These are phyloP conservation scores for Eragrostis curvula DNA, from an alignment of 176 grass and related monocot species.

Conservation along the genomic window DNA sequence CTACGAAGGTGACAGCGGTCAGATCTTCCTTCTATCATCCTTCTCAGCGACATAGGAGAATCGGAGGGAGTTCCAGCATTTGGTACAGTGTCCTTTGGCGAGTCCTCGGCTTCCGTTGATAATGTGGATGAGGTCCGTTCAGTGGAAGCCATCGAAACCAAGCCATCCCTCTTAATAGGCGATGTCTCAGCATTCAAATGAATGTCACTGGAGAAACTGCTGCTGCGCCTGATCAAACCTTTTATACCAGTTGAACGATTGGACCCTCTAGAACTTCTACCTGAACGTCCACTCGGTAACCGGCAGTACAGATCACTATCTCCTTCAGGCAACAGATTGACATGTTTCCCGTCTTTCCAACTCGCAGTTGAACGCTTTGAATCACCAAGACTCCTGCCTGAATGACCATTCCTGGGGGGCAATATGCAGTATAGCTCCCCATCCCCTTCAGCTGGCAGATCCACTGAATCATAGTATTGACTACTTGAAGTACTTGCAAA, in stretches of 20 bases:
- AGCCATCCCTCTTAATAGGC: slow-evolving; percentile 48
- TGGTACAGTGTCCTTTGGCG: neutral
- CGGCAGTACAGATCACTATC: slow-evolving; percentile 39
- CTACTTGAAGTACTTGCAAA: slow-evolving; percentile 49
- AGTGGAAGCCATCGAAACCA: slow-evolving; percentile 4
- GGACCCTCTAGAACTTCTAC: slow-evolving; percentile 47
- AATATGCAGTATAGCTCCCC: slow-evolving; percentile 72
- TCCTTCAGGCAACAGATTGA: neutral
- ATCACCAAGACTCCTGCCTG: slow-evolving; percentile 46
- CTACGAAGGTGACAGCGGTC: slow-evolving; percentile 55
- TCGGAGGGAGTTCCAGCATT: slow-evolving; percentile 41
- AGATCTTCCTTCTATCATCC: slow-evolving; percentile 58
- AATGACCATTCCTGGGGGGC: slow-evolving; percentile 50
- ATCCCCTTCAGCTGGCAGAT: slow-evolving; percentile 35
- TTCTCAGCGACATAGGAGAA: slow-evolving; percentile 53
- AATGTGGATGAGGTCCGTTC: slow-evolving; percentile 24
- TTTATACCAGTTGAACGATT: slow-evolving; percentile 39
- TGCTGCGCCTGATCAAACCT: slow-evolving; percentile 46
- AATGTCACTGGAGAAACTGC: slow-evolving; percentile 53
- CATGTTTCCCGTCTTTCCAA: slow-evolving; percentile 7
- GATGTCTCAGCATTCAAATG: slow-evolving; percentile 35
- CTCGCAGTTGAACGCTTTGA: slow-evolving; percentile 46
- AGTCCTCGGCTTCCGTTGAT: slow-evolving; percentile 40
- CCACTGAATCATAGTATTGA: slow-evolving; percentile 27
- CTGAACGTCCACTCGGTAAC: slow-evolving; percentile 22